Conservation (phyloP, 176 grass and related monocot genomes). For the Zizania latifolia region DNA sequence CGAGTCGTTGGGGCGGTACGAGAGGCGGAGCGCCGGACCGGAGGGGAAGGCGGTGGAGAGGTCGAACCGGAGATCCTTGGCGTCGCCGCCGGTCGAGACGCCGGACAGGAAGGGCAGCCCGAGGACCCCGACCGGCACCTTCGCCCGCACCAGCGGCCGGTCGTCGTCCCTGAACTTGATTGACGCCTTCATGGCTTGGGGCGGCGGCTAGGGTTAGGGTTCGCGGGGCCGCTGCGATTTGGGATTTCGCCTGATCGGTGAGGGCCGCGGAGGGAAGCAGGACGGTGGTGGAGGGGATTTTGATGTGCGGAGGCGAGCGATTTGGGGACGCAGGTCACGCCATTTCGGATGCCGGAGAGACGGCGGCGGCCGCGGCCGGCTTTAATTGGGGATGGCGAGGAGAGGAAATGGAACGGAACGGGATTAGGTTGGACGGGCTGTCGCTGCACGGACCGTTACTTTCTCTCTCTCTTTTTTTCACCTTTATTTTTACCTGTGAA, state of each 20-base stretch:
- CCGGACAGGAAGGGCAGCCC: conserved; percentile 76
- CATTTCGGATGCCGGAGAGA: conserved; percentile 16
- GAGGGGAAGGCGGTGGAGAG: conserved; percentile 63
- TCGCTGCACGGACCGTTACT: background rate
- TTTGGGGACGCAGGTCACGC: conserved; percentile 29
- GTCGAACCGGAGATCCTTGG: conserved; percentile 70
- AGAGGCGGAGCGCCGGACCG: conserved; percentile 65
- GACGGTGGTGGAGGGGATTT: conserved; percentile 5
- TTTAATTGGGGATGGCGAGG: conserved; percentile 22
- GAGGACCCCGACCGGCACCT: conserved; percentile 76
- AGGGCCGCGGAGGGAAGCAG: background rate
- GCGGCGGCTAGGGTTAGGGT: conserved; percentile 24
- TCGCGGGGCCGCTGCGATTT: background rate
- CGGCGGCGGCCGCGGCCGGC: conserved; percentile 25
- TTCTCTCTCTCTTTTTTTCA: background rate
- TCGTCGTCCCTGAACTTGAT: conserved; percentile 88
- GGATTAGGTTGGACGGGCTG: background rate
- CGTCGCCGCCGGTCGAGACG: conserved; percentile 48
- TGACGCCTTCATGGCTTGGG: conserved; percentile 70
- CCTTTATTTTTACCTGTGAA: background rate
- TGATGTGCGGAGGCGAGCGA: background rate
- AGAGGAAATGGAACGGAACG: background rate
- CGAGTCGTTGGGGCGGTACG: conserved; percentile 71
- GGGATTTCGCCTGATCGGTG: background rate
- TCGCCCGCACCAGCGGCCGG: conserved; percentile 60